A percentile compares a stretch with the other conserved stretches of the same genome.
Conservation (phyloP, 805 yeast species). For the Wickerhamiella sorbophila region DNA sequence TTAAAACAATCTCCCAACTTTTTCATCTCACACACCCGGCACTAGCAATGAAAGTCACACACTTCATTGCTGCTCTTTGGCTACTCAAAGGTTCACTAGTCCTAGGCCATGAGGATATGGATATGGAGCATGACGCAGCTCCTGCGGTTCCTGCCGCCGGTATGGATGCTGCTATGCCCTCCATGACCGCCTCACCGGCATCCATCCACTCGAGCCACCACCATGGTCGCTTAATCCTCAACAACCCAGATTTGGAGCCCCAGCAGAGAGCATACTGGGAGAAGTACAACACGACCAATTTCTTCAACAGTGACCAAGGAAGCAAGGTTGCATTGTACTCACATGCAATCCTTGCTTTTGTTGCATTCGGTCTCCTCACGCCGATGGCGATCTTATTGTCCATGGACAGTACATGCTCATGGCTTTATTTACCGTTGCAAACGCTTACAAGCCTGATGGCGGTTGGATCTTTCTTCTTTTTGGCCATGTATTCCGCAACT, state of each 20-base stretch:
- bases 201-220: slow-evolving; percentile 11
- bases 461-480: slow-evolving; percentile 37
- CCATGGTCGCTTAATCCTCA: slow-evolving; percentile 34
- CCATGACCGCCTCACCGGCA: slow-evolving; percentile 12
- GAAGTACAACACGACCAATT: slow-evolving; percentile 61
- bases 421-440: slow-evolving; percentile 38
- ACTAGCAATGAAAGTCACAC: background rate
- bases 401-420: slow-evolving; percentile 41
- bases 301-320: slow-evolving; percentile 34
- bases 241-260: slow-evolving; percentile 46
- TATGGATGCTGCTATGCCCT: background rate
- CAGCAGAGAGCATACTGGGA: slow-evolving; percentile 71
- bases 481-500: slow-evolving; percentile 42
- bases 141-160: background rate
- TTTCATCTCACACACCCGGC: background rate
- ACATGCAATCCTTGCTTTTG: slow-evolving; percentile 36
- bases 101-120: background rate
- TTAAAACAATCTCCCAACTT: background rate
- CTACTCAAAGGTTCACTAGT: background rate
- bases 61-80: background rate
- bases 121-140: background rate
- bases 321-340: slow-evolving; percentile 37
- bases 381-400: slow-evolving; percentile 58
- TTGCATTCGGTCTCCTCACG: slow-evolving; percentile 40
- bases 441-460: slow-evolving; percentile 33